Evolutionary conservation across 306 rosid species (phyloP), one percentile per base, ranked within the genome.

Genomic region (Astragalus glycyphyllos): DNA sequence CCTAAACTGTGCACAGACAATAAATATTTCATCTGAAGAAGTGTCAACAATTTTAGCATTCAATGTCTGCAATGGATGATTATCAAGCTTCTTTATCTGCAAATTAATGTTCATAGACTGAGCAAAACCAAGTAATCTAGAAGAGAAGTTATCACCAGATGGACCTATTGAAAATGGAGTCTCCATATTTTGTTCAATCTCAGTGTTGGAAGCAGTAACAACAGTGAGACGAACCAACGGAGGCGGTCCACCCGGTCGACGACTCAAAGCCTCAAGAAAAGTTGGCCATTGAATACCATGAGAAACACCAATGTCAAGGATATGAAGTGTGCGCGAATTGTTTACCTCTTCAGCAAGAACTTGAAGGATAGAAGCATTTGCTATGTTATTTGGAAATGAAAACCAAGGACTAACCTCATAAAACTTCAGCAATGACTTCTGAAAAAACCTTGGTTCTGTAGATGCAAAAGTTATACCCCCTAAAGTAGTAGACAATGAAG

Each of bases 201-300:
- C 91, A 7, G 63, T 9, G 0, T 82, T 50, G 8, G 75, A 48
- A 14, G 85, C 90, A 46, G 84, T 79, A 8, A 93, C 80, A 4
- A 93, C 86, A 0, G 98, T 93, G 65, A 90, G 87, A 59, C 89
- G 96, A 50, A 93, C 90, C 29, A 87, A 60, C 0, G 92, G 84
- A 44, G 98, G 98, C 45, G 94, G 97, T 15, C 98, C 98, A 1
- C 93, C 98, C 0, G 94, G 77, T 26, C 92, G 80, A 50, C 87
- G 90, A 53, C 88, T 79, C 79, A 93, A 71, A 70, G 98, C 98
- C 80, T 90, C 98, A 0, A 93, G 86, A 26, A 93, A 76, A 3
- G 87, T 90, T 5, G 98, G 98, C 98, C 98, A 92, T 78, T 92
- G 98, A 23, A 93, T 83, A 7, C 97, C 90, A 47, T 93, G 97